Conservation (phyloP, 2,329 filamentous ascomycete species). For the Rutstroemia sp. region DNA sequence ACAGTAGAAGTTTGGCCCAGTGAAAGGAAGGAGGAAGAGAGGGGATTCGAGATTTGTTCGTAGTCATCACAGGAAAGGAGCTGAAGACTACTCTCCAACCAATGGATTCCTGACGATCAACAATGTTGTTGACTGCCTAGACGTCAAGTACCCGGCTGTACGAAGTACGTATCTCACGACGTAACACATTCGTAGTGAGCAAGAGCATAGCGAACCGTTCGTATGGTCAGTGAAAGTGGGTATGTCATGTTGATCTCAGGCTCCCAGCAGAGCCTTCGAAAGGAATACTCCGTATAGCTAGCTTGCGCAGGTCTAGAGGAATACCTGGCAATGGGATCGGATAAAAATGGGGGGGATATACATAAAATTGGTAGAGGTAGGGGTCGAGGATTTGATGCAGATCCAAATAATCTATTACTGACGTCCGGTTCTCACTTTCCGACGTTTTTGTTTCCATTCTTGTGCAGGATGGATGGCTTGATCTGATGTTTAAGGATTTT, state of each 20-base stretch:
- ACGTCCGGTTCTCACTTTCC: background rate
- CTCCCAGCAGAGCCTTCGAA: no score
- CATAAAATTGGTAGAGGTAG: background rate
- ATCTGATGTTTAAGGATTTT: constrained; percentile 8
- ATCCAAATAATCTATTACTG: background rate
- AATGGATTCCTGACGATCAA: no score
- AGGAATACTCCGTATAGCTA: no score
- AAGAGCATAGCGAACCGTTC: no score
- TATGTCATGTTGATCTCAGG: no score
- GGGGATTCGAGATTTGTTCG: background rate
- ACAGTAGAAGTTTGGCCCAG: background rate
- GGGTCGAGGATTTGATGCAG: constrained; percentile 2
- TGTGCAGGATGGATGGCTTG: background rate
- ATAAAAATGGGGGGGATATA: background rate
- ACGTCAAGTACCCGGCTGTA: background rate
- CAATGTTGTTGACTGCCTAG: no score
- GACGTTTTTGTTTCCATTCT: background rate
- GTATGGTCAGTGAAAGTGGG: no score
- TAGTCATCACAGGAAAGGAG: background rate
- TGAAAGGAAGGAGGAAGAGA: background rate
- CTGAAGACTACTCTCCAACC: no score
- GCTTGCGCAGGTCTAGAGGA: no score
- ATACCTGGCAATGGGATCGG: no score
- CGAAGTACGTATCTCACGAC: background rate
- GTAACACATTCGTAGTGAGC: background rate